Conservation (phyloP, 2,329 filamentous ascomycete genomes). For the Dothidotthia symphoricarpi region DNA sequence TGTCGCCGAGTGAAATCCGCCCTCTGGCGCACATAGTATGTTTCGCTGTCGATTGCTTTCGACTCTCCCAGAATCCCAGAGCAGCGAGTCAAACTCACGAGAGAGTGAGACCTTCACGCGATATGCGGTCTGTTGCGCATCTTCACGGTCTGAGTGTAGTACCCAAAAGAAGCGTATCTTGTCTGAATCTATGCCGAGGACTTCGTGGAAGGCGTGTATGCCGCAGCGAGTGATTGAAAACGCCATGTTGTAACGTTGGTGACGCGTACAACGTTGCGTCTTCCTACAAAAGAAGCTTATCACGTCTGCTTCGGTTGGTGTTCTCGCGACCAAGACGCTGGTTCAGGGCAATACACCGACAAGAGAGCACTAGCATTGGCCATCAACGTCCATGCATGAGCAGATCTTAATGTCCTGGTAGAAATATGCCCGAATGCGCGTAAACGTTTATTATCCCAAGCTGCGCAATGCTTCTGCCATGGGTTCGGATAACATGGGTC, state of each 20-base stretch:
- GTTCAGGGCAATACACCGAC: too few relatives aligned
- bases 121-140: constrained; percentile 36
- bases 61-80: constrained; percentile 25
- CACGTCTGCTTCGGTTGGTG: too few relatives aligned
- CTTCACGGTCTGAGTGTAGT: constrained; percentile 29
- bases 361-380: too few relatives aligned
- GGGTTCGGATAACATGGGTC: too few relatives aligned
- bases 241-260: constrained; percentile 6
- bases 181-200: constrained; percentile 43
- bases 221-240: constrained; percentile 37
- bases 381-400: too few relatives aligned
- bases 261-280: constrained; percentile 17
- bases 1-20: constrained; percentile 40
- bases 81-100: constrained; percentile 5
- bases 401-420: too few relatives aligned
- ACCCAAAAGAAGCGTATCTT: constrained; percentile 41
- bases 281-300: too few relatives aligned
- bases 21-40: constrained; percentile 27
- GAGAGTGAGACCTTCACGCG: constrained; percentile 19
- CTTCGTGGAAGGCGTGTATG: constrained; percentile 44
- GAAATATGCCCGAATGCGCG: too few relatives aligned
- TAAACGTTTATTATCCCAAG: too few relatives aligned
- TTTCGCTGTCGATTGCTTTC: constrained; percentile 26
- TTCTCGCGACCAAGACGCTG: too few relatives aligned
- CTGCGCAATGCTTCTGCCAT: too few relatives aligned